Evolutionary conservation across 345 rosid genomes (phyloP), one percentile per base, ranked within the genome.

Genomic region (Tarenaya hassleriana): DNA sequence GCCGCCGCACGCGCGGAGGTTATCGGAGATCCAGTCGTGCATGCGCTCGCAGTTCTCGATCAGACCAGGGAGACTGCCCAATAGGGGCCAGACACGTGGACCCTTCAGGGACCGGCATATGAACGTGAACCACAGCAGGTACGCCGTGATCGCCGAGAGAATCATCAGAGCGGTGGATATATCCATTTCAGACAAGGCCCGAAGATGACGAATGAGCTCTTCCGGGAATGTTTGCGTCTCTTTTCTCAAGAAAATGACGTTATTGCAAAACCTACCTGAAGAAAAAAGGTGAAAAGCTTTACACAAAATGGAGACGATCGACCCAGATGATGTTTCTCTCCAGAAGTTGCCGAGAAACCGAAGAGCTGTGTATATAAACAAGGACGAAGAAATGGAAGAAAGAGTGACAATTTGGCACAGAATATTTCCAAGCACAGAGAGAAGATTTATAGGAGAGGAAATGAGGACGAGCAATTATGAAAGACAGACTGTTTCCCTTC

Each of bases 21-120:
- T 92, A 67, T 88, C 95, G 66, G 77, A 72, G 79, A 92, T 92
- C 98, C 97, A 92, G 66, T 92, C 98, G 40, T 88, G 98, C 84
- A 92, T 52, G 40, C 97, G 82, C 58, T 88, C 95, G 52, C 80
- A 73, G 29, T 92, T 92, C 76, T 85, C 82, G 47, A 92, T 75
- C 51, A 92, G 61, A 8, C 95, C 97, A 1, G 98, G 97, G 4
- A 92, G 88, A 68, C 97, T 92, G 21, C 98, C 98, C 62, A 88
- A 37, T 31, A 92, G 39, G 3, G 94, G 91, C 94, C 94, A 88
- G 16, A 88, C 98, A 52, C 88, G 82, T 47, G 97, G 98, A 63
- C 97, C 98, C 51, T 68, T 76, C 7, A 81, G 55, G 10, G 85
- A 70, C 69, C 97, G 94, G 10, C 86, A 83, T 63, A 83, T 81